phyloP scores from a whole-genome alignment of 1,284 basidiomycete genomes.

The Fomitiporia mediterranea region DNA sequence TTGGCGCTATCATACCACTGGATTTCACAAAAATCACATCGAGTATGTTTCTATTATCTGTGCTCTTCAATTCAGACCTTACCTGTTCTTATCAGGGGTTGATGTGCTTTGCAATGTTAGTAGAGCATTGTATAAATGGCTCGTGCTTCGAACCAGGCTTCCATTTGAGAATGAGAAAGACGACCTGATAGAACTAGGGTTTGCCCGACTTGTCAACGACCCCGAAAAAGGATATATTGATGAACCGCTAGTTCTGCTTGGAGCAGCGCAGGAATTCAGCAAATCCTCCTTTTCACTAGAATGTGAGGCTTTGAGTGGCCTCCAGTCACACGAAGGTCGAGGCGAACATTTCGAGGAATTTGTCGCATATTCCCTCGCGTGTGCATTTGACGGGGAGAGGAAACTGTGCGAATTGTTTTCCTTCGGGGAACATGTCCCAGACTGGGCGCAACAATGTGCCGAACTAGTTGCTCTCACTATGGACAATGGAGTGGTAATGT shows the following conservation, averaged over 20 bases:
- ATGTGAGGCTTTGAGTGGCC: neutral
- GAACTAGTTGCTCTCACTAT: neutral
- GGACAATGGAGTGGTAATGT: neutral
- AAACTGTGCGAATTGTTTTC: neutral
- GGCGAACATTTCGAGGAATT: neutral
- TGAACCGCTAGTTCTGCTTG: neutral
- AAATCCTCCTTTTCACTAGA: neutral
- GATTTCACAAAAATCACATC: neutral
- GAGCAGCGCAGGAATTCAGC: neutral
- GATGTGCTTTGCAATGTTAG: neutral
- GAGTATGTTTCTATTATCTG: neutral
- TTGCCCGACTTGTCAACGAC: neutral
- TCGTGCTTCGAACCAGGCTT: neutral
- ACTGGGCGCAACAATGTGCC: neutral
- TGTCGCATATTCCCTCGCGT: neutral
- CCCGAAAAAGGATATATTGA: neutral
- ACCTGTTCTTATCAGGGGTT: neutral
- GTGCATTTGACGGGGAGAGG: neutral
- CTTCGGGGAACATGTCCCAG: neutral
- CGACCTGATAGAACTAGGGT: neutral
- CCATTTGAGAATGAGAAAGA: neutral
- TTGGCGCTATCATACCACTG: neutral
- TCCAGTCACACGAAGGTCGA: neutral
- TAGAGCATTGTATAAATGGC: neutral
- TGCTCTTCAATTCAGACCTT: neutral